Evolutionary conservation across 179 eudicot genomes (phyloP), one percentile per base, ranked within the genome.

Genomic region (Carnegiea gigantea): DNA sequence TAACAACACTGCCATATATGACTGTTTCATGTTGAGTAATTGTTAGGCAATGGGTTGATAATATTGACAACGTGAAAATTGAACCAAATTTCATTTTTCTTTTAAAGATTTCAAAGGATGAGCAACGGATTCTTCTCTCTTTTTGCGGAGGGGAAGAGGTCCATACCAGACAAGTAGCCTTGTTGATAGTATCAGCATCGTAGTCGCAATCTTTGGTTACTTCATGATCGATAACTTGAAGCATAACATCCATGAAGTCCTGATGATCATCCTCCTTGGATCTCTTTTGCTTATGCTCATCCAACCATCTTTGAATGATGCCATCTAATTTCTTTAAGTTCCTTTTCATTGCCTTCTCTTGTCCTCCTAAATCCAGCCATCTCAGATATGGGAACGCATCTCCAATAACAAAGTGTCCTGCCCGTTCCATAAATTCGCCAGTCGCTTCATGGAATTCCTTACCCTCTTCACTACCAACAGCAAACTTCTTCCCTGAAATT

Each of bases 321-420:
- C 2, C 2, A 40, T 90, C 93, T 64, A 90, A 8, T 12, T 83
- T 86, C n/a, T 74, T 64, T 0, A 76, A 86, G 0, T 82, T 82
- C 60, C 77, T 70, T 46, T 77, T 86, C 86, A 87, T 86, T 2
- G 48, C 82, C 44, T 78, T 83, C 44, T 83, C 85, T 44, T 81
- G 75, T 43, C 89, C 89, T 0, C 83, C 85, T 49, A 89, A 78
- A 71, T 89, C 93, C 24, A 87, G 9, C 91, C 93, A 85, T 53
- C 82, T 71, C 17, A 87, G 18, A 48, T 75, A 81, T 1, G 91
- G 89, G 20, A 86, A 2, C 0, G 72, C 78, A 9, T 87, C 90
- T 5, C 87, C 83, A 23, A 82, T 6, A 0, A 51, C 80, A 70
- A 83, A 36, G 6, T 73, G 3, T 11, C 85, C 85, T 18, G 83